phyloP scores from a whole-genome alignment of 768 basidiomycete genomes.

The Filobasidium wieringae region DNA sequence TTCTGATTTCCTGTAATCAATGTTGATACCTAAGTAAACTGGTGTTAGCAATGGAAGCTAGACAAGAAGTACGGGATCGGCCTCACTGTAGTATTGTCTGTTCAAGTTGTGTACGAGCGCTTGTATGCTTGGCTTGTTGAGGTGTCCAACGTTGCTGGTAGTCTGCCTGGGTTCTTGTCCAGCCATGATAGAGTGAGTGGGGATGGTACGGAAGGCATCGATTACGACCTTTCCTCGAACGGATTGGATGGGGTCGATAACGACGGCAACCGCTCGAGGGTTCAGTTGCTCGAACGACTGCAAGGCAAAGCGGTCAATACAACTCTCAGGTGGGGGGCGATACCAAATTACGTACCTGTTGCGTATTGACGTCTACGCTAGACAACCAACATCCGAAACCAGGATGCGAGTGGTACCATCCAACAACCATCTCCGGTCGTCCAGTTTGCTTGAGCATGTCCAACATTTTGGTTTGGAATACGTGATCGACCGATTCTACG shows the following conservation, averaged over 20 bases:
- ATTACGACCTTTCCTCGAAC: constrained; percentile 87
- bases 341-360: constrained; percentile 54
- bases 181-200: constrained; percentile 73
- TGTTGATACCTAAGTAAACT: constrained; percentile 51
- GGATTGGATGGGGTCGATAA: constrained; percentile 96
- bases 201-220: constrained; percentile 95
- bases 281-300: constrained; percentile 95
- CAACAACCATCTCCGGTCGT: constrained; percentile 92
- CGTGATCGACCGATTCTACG: constrained; percentile 96
- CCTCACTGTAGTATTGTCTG: constrained; percentile 72
- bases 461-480: constrained; percentile 95
- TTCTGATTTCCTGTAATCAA: constrained; percentile 96
- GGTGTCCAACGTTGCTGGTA: constrained; percentile 94
- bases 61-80: neutral
- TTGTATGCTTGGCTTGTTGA: constrained; percentile 99
- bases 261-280: constrained; percentile 86
- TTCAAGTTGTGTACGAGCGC: constrained; percentile 95
- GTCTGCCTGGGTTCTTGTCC: constrained; percentile 94
- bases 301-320: neutral
- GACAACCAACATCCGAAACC: constrained; percentile 99
- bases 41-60: neutral
- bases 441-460: constrained; percentile 99
- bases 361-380: constrained; percentile 96
- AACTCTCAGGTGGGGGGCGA: neutral
- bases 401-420: constrained; percentile 99